Evolutionary conservation across 2,329 filamentous ascomycete genomes (phyloP), one percentile per base, ranked within the genome.

Genomic region (Penicillium sp.): DNA sequence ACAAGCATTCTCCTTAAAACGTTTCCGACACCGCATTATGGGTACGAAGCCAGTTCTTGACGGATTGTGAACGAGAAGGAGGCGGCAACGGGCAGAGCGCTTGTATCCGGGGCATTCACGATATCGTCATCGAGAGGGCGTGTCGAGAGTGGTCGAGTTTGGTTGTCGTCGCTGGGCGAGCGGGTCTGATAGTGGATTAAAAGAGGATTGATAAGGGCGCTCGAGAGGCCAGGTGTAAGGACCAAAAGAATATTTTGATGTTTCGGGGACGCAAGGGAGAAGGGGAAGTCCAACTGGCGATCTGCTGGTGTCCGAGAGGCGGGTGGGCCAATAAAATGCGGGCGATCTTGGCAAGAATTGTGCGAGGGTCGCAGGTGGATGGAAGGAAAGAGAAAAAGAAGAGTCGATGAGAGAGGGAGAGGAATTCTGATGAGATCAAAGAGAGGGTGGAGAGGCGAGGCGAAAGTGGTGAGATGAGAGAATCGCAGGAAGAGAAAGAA

Each of bases 1-100:
- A 74, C 71, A 73, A 73, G 72, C 73, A 75, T 76, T 70, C 69
- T 73, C 69, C 70, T 75, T 78, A 64, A 71, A 74, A 59, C 76
- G 75, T 76, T 77, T 79, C 71, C 74, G 75, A 76, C 73, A 76
- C 76, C 75, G 73, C 77, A 78, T 78, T 71, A 76, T 78, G 76
- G 70, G 70, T 67, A 58, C 52, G 41, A 63, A 61, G 55, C 64
- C 66, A 62, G 52, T 34, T 43, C 28, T 45, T 34, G 41, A 55
- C 8, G 28, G n/a, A 47, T 38, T 31, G 41, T 35, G 52, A 17
- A 14, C 52, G 41, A 55, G 52, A 51, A 22, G 5, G 34, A 42
- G 49, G 39, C 42, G 38, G 48, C 49, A 50, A 37, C 38, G 12
- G 35, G 35, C 20, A 28, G 28, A 34, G 17, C 47, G 31, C 31